These are phyloP conservation scores for Dendrobium chrysotoxum DNA, from an alignment of 106 monocot species.

Conservation along the genomic window DNA sequence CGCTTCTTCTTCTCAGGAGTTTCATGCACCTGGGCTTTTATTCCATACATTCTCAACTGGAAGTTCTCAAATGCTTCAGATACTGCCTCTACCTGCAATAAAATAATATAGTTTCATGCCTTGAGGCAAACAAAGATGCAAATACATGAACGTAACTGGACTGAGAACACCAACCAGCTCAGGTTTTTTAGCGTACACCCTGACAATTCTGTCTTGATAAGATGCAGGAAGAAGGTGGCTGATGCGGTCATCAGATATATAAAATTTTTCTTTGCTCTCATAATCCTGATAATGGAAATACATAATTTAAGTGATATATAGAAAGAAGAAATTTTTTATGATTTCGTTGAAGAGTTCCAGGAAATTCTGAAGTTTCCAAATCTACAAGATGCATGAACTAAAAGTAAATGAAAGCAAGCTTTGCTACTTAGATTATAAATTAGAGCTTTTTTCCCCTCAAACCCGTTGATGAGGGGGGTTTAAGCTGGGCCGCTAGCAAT, in stretches of 20 bases:
- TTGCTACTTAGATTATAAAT: too few species aligned
- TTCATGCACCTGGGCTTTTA: slow-evolving; percentile 71
- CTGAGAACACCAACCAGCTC: slow-evolving; percentile 62
- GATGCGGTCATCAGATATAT: slow-evolving; percentile 69
- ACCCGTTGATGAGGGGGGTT: too few species aligned
- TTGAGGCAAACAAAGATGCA: not conserved
- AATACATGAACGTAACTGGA: not conserved
- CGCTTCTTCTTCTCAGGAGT: slow-evolving; percentile 92
- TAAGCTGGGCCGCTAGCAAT: too few species aligned
- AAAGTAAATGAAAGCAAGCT: too few species aligned
- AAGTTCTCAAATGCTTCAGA: slow-evolving; percentile 96
- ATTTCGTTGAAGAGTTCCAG: not conserved
- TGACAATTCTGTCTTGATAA: slow-evolving; percentile 80
- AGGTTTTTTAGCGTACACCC: slow-evolving; percentile 90
- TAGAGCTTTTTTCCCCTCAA: too few species aligned
- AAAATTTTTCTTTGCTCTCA: slow-evolving; percentile 56
- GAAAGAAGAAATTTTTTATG: not conserved
- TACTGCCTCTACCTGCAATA: slow-evolving; percentile 65
- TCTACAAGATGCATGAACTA: too few species aligned
- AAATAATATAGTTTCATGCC: not conserved
- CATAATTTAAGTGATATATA: not conserved
- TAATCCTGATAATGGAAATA: slow-evolving; percentile 46
- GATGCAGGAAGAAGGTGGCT: slow-evolving; percentile 76
- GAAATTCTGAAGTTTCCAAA: too few species aligned
- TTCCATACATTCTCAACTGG: slow-evolving; percentile 85